Evolutionary conservation across 225 moss, liverwort and hornwort species (phyloP).

Genomic region (Sphagnum contortum): DNA sequence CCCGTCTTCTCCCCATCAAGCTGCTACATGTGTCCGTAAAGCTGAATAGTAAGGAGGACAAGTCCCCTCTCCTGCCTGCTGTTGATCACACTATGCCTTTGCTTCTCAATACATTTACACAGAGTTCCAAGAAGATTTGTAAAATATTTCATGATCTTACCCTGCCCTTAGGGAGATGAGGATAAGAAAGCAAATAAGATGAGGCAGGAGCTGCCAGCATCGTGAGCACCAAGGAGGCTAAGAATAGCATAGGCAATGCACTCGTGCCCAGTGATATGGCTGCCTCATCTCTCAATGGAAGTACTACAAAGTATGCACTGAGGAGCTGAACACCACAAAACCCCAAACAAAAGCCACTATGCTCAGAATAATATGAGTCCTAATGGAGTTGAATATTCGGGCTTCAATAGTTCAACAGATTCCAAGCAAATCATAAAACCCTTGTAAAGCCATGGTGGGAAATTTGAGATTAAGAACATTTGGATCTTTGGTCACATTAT

Average conservation of each 20-base stretch:
- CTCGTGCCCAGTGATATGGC: slow-evolving; percentile 50
- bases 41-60: no score
- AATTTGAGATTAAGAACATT: no score
- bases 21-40: no score
- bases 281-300: slow-evolving; percentile 58
- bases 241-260: slow-evolving; percentile 45
- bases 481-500: neutral
- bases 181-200: slow-evolving; percentile 55
- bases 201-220: slow-evolving; percentile 59
- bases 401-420: no score
- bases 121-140: neutral
- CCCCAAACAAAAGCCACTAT: neutral
- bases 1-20: no score
- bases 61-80: no score
- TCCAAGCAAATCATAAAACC: no score
- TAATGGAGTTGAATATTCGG: no score
- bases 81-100: no score
- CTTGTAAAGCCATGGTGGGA: no score
- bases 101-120: no score
- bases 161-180: slow-evolving; percentile 49
- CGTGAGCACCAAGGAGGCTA: slow-evolving; percentile 47
- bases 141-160: slow-evolving; percentile 10
- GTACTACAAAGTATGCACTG: slow-evolving; percentile 51
- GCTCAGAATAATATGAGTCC: no score
- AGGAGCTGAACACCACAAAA: slow-evolving; percentile 28